A percentile compares a stretch with the other conserved stretches of the same genome.
phyloP scores from a whole-genome alignment of 148 eudicot species.

The Fallopia convolvulus region DNA sequence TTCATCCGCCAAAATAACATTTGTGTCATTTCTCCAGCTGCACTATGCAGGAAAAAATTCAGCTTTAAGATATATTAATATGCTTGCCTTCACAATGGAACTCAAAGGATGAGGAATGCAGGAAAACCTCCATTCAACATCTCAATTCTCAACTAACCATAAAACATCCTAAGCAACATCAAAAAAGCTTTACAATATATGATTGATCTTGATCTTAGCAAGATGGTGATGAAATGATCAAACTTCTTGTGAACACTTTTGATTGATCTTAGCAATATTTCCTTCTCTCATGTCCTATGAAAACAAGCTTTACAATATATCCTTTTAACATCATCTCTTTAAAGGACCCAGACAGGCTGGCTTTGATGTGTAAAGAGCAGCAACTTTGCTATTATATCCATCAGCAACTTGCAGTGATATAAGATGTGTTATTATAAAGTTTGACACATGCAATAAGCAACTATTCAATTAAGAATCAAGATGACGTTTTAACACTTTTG shows the following conservation, averaged over 20 bases:
- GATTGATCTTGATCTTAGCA: background rate
- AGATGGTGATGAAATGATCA: background rate
- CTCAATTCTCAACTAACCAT: background rate
- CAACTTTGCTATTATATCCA: background rate
- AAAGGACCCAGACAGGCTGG: background rate
- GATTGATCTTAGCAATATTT: background rate
- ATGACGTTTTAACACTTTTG: too few relatives aligned
- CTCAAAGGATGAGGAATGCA: background rate
- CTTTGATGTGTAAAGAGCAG: background rate
- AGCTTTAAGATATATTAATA: background rate
- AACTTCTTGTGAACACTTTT: background rate
- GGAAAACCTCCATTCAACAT: background rate
- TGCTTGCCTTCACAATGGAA: background rate
- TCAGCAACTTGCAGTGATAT: background rate
- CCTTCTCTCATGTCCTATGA: background rate
- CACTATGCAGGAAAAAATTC: conserved; percentile 17
- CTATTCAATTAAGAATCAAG: too few relatives aligned
- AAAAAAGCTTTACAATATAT: background rate
- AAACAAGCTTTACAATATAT: background rate
- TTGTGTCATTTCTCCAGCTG: conserved; percentile 99
- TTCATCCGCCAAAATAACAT: conserved; percentile 99
- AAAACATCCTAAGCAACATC: background rate
- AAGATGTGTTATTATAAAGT: too few relatives aligned
- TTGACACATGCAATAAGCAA: too few relatives aligned
- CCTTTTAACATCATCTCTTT: background rate